A percentile compares a stretch with the other conserved stretches of the same genome.
Evolutionary conservation across 2,329 filamentous ascomycete genomes (phyloP).

Genomic region (Lasiodiplodia sp.): DNA sequence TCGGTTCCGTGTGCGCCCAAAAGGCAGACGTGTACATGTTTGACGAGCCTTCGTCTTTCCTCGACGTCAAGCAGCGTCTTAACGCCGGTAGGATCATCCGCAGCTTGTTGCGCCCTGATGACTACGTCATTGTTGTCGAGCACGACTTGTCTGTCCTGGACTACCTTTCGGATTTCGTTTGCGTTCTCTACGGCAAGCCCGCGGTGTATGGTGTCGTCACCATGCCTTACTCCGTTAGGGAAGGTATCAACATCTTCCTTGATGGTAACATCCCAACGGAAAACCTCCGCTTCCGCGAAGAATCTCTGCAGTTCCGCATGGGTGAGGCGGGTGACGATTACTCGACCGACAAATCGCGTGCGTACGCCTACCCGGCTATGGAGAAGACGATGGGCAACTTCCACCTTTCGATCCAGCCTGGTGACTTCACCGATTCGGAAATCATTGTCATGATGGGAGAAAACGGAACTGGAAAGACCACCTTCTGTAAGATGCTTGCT

Average conservation of each 20-base stretch:
- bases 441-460: constrained; percentile 99
- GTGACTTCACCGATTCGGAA: constrained; percentile 95
- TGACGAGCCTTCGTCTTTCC: constrained; percentile 97
- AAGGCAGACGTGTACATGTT: constrained; percentile 98
- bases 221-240: constrained; percentile 90
- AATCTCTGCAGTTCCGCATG: constrained; percentile 94
- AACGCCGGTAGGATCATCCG: constrained; percentile 92
- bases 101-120: constrained; percentile 83
- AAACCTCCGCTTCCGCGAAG: constrained; percentile 97
- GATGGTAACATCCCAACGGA: constrained; percentile 98
- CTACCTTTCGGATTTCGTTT: constrained; percentile 98
- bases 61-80: constrained; percentile 99
- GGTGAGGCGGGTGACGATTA: constrained; percentile 90
- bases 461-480: constrained; percentile 99
- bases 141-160: constrained; percentile 98
- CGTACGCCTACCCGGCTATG: constrained; percentile 89
- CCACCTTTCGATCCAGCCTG: constrained; percentile 79
- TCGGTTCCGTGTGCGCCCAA: constrained; percentile 93
- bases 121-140: constrained; percentile 98
- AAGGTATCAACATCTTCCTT: constrained; percentile 99
- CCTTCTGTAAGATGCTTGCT: constrained; percentile 95
- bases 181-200: constrained; percentile 93
- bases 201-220: constrained; percentile 98
- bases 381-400: constrained; percentile 92
- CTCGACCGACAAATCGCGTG: constrained; percentile 80